Percentiles rank a stretch among this genome's conserved stretches.
Evolutionary conservation across 352 stramenopile genomes (phyloP).

Genomic region (Phytophthora pistaciae): DNA sequence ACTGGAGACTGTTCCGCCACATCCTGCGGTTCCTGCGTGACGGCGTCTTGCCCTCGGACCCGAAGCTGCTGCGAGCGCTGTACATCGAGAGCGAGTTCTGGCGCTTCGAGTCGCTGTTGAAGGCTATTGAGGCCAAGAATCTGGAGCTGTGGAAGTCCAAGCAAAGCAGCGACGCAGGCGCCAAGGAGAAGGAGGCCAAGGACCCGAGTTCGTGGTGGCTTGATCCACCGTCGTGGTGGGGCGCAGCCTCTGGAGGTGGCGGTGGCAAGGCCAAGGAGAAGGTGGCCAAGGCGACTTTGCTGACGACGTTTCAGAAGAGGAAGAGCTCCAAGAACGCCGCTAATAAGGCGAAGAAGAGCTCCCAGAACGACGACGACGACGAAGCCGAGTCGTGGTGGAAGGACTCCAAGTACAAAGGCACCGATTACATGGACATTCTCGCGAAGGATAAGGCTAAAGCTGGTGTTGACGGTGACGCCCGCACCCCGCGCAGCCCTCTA

Average conservation of each 20-base stretch:
- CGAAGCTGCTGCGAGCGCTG: conserved; percentile 68
- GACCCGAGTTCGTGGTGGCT: conserved; percentile 66
- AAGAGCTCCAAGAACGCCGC: conserved; percentile 18
- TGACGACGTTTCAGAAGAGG: conserved; percentile 37
- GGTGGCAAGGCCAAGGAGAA: conserved; percentile 34
- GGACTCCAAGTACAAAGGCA: conserved; percentile 81
- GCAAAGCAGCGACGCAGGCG: conserved; percentile 19
- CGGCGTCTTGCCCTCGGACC: conserved; percentile 69
- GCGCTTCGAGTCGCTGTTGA: conserved; percentile 80
- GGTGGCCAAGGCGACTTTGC: conserved; percentile 14
- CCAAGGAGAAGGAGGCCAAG: conserved; percentile 18
- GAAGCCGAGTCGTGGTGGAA: conserved; percentile 73
- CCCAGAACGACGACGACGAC: conserved; percentile 9
- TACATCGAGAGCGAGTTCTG: conserved; percentile 89
- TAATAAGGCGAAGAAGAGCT: conserved; percentile 16
- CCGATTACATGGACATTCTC: conserved; percentile 61
- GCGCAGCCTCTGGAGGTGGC: conserved; percentile 14
- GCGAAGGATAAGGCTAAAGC: conserved; percentile 22
- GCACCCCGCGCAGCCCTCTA: conserved; percentile 44
- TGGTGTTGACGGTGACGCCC: conserved; percentile 14
- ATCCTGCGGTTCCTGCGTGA: conserved; percentile 86
- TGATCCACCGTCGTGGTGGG: conserved; percentile 78
- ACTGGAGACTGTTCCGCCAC: conserved; percentile 84
- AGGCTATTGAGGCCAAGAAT: conserved; percentile 81
- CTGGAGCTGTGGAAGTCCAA: conserved; percentile 65